A percentile compares a stretch with the other conserved stretches of the same genome.
Conservation (phyloP, 2,329 filamentous ascomycete species). For the Parastagonospora avenae region DNA sequence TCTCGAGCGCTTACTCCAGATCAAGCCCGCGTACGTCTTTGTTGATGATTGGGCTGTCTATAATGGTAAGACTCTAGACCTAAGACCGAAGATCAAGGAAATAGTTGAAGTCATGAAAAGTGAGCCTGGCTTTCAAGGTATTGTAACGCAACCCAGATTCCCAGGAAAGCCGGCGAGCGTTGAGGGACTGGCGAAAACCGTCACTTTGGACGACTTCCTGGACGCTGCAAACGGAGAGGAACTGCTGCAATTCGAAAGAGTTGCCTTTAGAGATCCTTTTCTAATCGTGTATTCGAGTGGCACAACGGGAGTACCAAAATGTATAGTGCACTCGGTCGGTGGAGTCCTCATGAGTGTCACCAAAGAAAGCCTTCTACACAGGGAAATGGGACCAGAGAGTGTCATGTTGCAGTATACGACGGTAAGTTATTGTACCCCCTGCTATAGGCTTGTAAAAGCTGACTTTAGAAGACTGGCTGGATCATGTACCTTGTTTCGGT, state of each 20-base stretch:
- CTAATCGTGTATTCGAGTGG: constrained; percentile 79
- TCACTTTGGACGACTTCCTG: constrained; percentile 52
- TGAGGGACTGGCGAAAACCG: constrained; percentile 55
- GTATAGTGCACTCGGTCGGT: constrained; percentile 79
- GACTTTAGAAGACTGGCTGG: constrained; percentile 58
- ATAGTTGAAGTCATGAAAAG: constrained; percentile 67
- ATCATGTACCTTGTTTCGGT: constrained; percentile 81
- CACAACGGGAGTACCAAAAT: constrained; percentile 83
- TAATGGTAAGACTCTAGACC: constrained; percentile 75
- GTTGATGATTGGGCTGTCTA: constrained; percentile 82
- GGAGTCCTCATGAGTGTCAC: constrained; percentile 63
- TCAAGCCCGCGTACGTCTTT: constrained; percentile 79
- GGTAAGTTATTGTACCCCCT: constrained; percentile 26
- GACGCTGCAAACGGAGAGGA: constrained; percentile 44
- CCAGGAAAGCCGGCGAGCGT: constrained; percentile 62
- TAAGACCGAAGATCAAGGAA: constrained; percentile 73
- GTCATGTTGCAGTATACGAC: constrained; percentile 64
- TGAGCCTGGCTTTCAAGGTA: constrained; percentile 64
- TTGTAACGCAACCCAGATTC: constrained; percentile 72
- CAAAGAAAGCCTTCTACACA: constrained; percentile 67
- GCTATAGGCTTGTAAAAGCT: not conserved
- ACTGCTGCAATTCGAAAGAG: constrained; percentile 60
- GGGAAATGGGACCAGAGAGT: constrained; percentile 51
- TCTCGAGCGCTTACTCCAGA: constrained; percentile 74
- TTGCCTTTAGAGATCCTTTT: constrained; percentile 75